phyloP scores from a whole-genome alignment of 169 alveolate genomes.

The Besnoitia besnoiti region DNA sequence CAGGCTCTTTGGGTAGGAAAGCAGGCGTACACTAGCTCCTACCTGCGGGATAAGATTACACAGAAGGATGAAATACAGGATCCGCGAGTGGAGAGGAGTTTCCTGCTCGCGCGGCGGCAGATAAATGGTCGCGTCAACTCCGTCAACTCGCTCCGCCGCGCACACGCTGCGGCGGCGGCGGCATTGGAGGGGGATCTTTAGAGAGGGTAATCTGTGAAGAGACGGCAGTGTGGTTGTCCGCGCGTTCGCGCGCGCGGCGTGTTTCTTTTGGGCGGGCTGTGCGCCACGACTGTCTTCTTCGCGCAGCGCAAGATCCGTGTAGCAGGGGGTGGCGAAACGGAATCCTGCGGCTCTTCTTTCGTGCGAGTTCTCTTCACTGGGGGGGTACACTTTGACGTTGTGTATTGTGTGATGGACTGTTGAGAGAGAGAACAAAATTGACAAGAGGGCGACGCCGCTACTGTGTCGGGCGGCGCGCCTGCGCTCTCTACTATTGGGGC shows the following conservation, averaged over 20 bases:
- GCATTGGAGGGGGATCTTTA: too few species aligned
- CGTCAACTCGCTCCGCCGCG: too few species aligned
- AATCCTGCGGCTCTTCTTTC: neutral
- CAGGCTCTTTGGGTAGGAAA: too few species aligned
- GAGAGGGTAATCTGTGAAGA: too few species aligned
- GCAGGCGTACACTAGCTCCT: too few species aligned
- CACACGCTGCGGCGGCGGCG: too few species aligned
- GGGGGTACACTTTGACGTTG: neutral
- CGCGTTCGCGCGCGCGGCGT: neutral
- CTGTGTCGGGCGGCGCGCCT: neutral
- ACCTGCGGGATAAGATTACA: too few species aligned
- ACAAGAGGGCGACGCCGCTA: neutral
- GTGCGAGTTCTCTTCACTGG: neutral
- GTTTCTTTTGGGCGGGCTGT: too few species aligned
- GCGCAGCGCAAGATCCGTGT: neutral
- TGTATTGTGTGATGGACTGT: neutral
- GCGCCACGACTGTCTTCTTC: neutral
- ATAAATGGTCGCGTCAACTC: too few species aligned
- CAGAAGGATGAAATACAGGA: too few species aligned
- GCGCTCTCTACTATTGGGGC: neutral
- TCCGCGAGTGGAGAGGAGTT: too few species aligned
- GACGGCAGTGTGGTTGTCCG: constrained; percentile 6
- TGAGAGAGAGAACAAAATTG: neutral
- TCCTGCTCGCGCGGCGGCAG: too few species aligned
- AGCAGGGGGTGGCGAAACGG: neutral